A percentile compares a stretch with the other conserved stretches of the same genome.
Conservation (phyloP, 1,284 basidiomycete species). For the Volvariella volvacea region DNA sequence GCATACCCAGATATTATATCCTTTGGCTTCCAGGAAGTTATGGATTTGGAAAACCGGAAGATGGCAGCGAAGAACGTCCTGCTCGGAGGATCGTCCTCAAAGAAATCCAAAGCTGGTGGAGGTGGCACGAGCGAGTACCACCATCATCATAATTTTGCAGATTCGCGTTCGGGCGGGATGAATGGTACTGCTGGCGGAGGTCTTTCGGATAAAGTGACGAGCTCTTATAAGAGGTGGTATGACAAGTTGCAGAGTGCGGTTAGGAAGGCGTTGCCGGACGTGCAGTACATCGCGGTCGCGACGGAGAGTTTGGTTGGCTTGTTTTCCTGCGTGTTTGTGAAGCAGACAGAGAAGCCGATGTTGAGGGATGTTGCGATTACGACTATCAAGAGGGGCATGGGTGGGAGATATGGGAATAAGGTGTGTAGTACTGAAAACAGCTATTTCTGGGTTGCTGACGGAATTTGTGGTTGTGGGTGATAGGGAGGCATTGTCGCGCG, state of each 20-base stretch:
- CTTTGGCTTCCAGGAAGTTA: conserved; percentile 94
- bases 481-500: conserved; percentile 89
- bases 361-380: conserved; percentile 72
- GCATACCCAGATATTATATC: conserved; percentile 84
- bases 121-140: no score
- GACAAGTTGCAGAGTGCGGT: conserved; percentile 77
- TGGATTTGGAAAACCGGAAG: conserved; percentile 88
- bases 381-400: conserved; percentile 88
- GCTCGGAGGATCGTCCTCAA: conserved; percentile 46
- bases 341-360: conserved; percentile 47
- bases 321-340: conserved; percentile 85
- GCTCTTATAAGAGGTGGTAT: conserved; percentile 84
- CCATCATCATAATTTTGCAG: no score
- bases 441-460: neutral
- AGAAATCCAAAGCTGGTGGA: conserved; percentile 56
- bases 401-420: conserved; percentile 94
- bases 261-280: conserved; percentile 60
- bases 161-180: neutral
- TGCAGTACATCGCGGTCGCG: conserved; percentile 73
- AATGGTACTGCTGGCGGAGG: conserved; percentile 20
- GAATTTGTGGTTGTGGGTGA: conserved; percentile 1
- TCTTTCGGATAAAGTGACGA: conserved; percentile 74
- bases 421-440: conserved; percentile 42
- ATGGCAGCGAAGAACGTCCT: conserved; percentile 88
- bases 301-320: conserved; percentile 93